Conservation (phyloP, 805 yeast genomes). For the Hyphopichia homilentoma region DNA sequence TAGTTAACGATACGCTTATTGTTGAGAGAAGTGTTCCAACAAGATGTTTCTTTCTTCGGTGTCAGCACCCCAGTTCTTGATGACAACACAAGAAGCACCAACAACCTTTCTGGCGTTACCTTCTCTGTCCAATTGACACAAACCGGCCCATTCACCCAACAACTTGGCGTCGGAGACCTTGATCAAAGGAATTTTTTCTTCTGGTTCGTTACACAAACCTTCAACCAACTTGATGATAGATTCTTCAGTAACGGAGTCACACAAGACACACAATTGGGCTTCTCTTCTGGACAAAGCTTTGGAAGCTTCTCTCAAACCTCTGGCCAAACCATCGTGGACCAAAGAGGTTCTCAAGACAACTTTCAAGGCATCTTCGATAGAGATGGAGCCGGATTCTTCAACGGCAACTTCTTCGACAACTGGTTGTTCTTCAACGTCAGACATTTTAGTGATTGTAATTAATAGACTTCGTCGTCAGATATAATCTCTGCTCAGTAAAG, state of each 20-base stretch:
- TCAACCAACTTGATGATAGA: slow-evolving; percentile 95
- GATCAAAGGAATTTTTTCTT: slow-evolving; percentile 93
- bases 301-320: slow-evolving; percentile 99
- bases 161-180: slow-evolving; percentile 99
- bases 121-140: slow-evolving; percentile 98
- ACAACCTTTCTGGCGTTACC: slow-evolving; percentile 99
- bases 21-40: slow-evolving; percentile 92
- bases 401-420: slow-evolving; percentile 81
- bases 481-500: slow-evolving; percentile 52
- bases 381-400: slow-evolving; percentile 83
- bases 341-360: slow-evolving; percentile 97
- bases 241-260: slow-evolving; percentile 98
- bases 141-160: slow-evolving; percentile 99
- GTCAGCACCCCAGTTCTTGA: slow-evolving; percentile 99
- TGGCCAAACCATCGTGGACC: slow-evolving; percentile 99
- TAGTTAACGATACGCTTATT: slow-evolving; percentile 41
- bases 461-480: slow-evolving; percentile 72
- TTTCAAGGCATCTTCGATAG: slow-evolving; percentile 98
- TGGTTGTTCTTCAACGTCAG: slow-evolving; percentile 90
- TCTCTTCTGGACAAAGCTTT: slow-evolving; percentile 97
- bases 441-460: slow-evolving; percentile 47
- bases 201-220: slow-evolving; percentile 98
- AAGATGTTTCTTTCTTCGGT: slow-evolving; percentile 95
- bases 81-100: slow-evolving; percentile 99
- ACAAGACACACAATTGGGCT: slow-evolving; percentile 95